Base-by-base conservation (phyloP, 2,329 filamentous ascomycete genomes). In the Epichloe gansuensis region DNA sequence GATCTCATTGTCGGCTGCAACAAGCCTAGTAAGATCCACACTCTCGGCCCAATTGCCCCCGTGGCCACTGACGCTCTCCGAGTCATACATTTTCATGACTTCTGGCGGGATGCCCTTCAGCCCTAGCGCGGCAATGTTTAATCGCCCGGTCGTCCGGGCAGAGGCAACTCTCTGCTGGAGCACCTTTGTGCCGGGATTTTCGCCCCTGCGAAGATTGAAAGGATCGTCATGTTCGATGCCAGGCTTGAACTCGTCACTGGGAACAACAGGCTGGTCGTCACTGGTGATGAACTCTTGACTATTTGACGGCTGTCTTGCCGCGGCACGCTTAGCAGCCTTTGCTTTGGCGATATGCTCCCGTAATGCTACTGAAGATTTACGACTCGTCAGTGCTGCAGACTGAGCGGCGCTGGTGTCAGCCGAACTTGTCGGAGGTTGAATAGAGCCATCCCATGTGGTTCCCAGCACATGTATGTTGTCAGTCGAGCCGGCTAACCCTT, bases 261-360 rank as follows among this genome's bases (percentile, higher is more conserved):
- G 71, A 0, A 77, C 71, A 12, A 77, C 60, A 1, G 78, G 68
- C 0, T 73, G 59, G 4, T 57, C 46, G 4, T 53, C 55, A 1
- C 35, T 43, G 3, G 58, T 45, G 15, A 50, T 1, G 11, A 46
- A 25, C 8, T 45, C 55, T 34, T 56, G 51, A 8, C 47, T 54
- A 3, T 55, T 61, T 7, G 67, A 58, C 7, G 61, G 57, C 46
- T 71, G 68, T 45, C 64, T 69, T 37, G 68, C 63, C 3, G 72
- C 71, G 11, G 79, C 82, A 56, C 82, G 79, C 53, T 81, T 85
- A 2, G 89, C 87, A 2, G 90, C 90, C 64, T 91, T 95, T 1
- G 93, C 91, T 61, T 91, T 91, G 39, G 91, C 89, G 57, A 97
- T 96, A 51, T 93, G 91, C 50, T 96, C 89, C 37, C 93, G 82